These are phyloP conservation scores for Alliaria petiolata DNA, from an alignment of 345 rosid species.

Conservation along the genomic window DNA sequence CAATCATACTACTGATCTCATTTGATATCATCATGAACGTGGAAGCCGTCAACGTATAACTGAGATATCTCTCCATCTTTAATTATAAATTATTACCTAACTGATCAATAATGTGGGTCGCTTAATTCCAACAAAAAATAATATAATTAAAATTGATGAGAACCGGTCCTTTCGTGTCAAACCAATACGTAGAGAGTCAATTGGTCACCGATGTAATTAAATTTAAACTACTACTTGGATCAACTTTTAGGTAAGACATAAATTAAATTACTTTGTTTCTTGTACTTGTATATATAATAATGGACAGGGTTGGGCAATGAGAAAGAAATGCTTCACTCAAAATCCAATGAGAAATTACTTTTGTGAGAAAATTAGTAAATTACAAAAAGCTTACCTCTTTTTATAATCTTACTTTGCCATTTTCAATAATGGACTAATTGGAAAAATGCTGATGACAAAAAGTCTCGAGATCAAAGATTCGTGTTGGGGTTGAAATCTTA, in stretches of 20 bases:
- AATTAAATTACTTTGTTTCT: background rate
- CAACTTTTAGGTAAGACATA: constrained; percentile 22
- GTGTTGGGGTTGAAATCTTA: constrained; percentile 6
- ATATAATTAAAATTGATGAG: background rate
- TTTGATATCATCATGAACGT: constrained; percentile 26
- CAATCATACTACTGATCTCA: constrained; percentile 16
- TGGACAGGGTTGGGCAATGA: constrained; percentile 7
- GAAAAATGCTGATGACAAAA: background rate
- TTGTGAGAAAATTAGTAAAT: constrained; percentile 2
- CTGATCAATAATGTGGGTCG: constrained; percentile 14
- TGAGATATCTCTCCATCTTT: constrained; percentile 1
- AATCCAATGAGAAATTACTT: constrained; percentile 20
- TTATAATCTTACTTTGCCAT: constrained; percentile 4
- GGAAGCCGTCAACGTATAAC: constrained; percentile 26
- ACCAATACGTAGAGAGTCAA: constrained; percentile 29
- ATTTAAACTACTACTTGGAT: constrained; percentile 7
- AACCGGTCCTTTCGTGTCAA: constrained; percentile 28
- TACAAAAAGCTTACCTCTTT: constrained; percentile 14
- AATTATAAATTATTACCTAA: background rate
- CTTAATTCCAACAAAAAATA: constrained; percentile 10
- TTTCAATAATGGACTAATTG: constrained; percentile 26
- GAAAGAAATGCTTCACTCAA: constrained; percentile 4
- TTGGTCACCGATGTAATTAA: constrained; percentile 1
- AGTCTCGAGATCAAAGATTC: constrained; percentile 7
- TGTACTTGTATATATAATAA: background rate